Evolutionary conservation across 129 eudicot genomes (phyloP), one percentile per base, ranked within the genome.

Genomic region (Helianthus tuberosus): DNA sequence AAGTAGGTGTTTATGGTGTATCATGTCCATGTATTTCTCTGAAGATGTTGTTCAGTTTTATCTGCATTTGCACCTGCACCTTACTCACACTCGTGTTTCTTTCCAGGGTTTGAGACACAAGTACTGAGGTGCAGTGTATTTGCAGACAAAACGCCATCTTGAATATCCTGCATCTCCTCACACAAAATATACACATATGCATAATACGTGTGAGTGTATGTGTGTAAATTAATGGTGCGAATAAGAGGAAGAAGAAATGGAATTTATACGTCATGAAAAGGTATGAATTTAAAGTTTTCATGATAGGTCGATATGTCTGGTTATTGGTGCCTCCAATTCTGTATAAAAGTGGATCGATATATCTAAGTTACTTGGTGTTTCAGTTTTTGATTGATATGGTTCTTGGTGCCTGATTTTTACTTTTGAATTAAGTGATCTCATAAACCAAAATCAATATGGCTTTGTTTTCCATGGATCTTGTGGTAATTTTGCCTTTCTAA

Each of bases 1-100:
- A 17, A 38, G 77, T 62, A 16, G 51, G 43, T 64, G 65, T 61
- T 41, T 41, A 32, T 13, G 72, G 48, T 27, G 73, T 78, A 5
- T 63, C 39, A 38, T 50, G 70, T 61, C 12, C 3, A 35, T 36
- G 39, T 54, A 4, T 17, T 11, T 48, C 63, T 52, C 81, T 44
- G 75, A 71, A 78, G 82, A 64, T n/a, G n/a, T n/a, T 57, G 9
- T 8, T 43, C 13, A 14, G 7, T 29, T 80, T 80, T 69, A 68
- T 77, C 91, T 86, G 88, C 91, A 83, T 86, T 86, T 86, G 82
- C 86, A 86, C 91, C 86, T 86, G 88, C 91, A 83, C 78, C 88
- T 86, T 59, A 71, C 52, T 25, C 29, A 1, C 29, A 25, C 29
- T 39, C 48, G 29, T 3, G 3, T 75, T 41, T 27, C 59, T 41